phyloP scores from a whole-genome alignment of 1,284 basidiomycete species.

The Takashimella koratensis region DNA sequence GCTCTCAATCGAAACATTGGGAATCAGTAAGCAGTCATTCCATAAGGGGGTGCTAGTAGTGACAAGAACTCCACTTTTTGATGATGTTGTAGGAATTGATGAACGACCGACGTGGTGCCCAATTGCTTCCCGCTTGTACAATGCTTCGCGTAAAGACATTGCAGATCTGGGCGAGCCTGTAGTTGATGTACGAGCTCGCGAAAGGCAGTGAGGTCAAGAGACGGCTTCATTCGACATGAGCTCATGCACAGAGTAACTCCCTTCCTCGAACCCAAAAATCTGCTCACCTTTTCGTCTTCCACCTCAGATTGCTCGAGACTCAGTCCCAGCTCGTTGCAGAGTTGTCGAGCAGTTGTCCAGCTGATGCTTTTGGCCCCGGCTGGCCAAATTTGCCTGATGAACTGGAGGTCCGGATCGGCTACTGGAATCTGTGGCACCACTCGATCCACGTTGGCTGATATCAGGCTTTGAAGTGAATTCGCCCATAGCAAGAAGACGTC shows the following conservation, averaged over 20 bases:
- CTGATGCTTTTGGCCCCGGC: conserved; percentile 32
- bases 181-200: conserved; percentile 78
- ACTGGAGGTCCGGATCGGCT: conserved; percentile 41
- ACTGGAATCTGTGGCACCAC: conserved; percentile 35
- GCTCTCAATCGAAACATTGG: background rate
- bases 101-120: conserved; percentile 51
- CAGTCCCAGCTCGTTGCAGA: conserved; percentile 61
- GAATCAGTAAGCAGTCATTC: background rate
- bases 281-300: too few species aligned
- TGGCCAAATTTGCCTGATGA: conserved; percentile 46
- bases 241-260: too few species aligned
- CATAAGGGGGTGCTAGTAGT: too few species aligned
- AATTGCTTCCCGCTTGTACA: background rate
- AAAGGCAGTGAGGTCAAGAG: conserved; percentile 78
- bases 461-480: conserved; percentile 50
- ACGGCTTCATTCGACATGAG: background rate
- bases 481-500: conserved; percentile 61
- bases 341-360: conserved; percentile 51
- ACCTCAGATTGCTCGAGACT: conserved; percentile 12
- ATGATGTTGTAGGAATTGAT: conserved; percentile 61
- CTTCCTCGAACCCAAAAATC: too few species aligned
- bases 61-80: conserved; percentile 62
- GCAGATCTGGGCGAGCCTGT: conserved; percentile 77
- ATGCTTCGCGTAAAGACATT: conserved; percentile 59
- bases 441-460: conserved; percentile 35